Percentiles rank a stretch among this genome's conserved stretches.
Conservation (phyloP, 2,329 filamentous ascomycete species). For the Colletotrichum cereale region DNA sequence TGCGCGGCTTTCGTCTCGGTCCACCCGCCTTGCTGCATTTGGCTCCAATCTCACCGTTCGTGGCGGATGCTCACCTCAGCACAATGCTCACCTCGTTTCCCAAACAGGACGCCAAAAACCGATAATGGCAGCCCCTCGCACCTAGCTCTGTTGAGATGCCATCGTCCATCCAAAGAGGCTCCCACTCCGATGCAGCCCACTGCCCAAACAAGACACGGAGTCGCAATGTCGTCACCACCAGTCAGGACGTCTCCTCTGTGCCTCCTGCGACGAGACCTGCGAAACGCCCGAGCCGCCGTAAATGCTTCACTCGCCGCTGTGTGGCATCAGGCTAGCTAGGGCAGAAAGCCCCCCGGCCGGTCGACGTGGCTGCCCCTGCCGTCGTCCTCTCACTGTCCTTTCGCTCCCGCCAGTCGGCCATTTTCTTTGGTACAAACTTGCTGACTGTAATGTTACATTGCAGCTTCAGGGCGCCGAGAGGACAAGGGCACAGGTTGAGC, state of each 20-base stretch:
- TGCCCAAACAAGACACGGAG: slow-evolving; percentile 23
- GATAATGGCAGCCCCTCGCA: slow-evolving; percentile 1
- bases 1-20: neutral
- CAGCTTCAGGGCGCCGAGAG: slow-evolving; percentile 9
- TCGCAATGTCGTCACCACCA: slow-evolving; percentile 20
- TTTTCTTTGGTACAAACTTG: slow-evolving; percentile 32
- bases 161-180: slow-evolving; percentile 1
- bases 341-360: neutral
- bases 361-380: slow-evolving; percentile 6
- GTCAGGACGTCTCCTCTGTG: neutral
- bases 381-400: neutral
- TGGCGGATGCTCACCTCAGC: slow-evolving; percentile 34
- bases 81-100: slow-evolving; percentile 10
- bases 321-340: neutral
- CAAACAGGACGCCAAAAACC: neutral
- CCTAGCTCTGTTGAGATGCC: neutral
- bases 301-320: slow-evolving; percentile 20
- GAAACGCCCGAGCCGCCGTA: slow-evolving; percentile 12
- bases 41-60: slow-evolving; percentile 5
- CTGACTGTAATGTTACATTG: slow-evolving; percentile 26
- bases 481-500: slow-evolving; percentile 14
- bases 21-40: slow-evolving; percentile 20
- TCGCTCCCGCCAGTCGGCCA: slow-evolving; percentile 32
- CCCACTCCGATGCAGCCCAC: slow-evolving; percentile 8
- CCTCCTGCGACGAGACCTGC: neutral